Evolutionary conservation across 768 basidiomycete genomes (phyloP), one percentile per base, ranked within the genome.

Genomic region (Hydnomerulius pinastri): DNA sequence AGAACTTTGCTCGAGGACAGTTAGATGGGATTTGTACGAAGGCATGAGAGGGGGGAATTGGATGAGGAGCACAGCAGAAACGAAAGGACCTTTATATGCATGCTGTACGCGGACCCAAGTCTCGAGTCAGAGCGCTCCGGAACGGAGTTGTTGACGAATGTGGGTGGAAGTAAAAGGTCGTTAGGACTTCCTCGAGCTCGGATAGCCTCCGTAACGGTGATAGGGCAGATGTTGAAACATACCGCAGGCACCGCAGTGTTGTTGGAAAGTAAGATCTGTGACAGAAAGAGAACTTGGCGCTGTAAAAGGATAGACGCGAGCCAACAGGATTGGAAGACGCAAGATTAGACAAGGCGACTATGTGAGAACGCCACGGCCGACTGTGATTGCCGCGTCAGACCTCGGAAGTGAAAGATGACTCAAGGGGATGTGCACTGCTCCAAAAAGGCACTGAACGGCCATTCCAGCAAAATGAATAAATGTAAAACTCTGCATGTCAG

Each of bases 1-100:
- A n/a, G 83, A 77, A 54, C 77, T 80, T 39, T 77, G 69, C 50
- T 85, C 75, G 54, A 89, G 77, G 55, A 86, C 72, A 28, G 83
- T 78, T 21, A 90, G 79, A 65, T 89, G 87, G 28, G 83, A 79
- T 33, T 38, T 25, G 51, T 43, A 53, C 23, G 64, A 36, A 43
- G 50, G 15, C 67, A 68, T 68, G 56, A 35, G 56, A 39, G 46
- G 47, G 46, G 53, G 46, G 36, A 13, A 27, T 25, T 44, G 49
- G 23, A 37, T 47, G 45, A 39, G 40, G 46, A 32, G 25, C 2
- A 53, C 42, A 57, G 51, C 38, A 30, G 35, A 17, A 25, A 33
- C 5, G 45, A n/a, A 4, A 15, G 56, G 45, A 44, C 15, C 44
- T 68, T 68, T 68, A 70, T 70, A 68, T 57, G 41, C 43, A 50